Conservation (phyloP, 139 green algal species). For the Tetratostichococcus sp. region DNA sequence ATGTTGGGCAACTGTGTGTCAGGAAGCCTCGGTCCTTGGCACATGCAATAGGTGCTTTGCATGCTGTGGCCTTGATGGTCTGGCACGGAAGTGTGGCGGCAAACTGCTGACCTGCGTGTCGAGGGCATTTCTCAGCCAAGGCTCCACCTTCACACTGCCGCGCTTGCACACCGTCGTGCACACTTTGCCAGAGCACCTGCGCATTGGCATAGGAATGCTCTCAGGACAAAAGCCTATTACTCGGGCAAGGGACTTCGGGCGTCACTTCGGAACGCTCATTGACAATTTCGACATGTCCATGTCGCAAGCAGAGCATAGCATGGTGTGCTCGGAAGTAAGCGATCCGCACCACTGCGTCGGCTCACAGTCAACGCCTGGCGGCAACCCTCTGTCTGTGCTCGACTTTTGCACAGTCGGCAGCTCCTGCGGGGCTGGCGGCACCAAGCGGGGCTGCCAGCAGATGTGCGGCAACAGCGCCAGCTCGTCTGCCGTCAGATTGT, state of each 20-base stretch:
- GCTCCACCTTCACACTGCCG: conserved; percentile 48
- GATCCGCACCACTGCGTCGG: conserved; percentile 26
- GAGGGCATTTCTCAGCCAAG: conserved; percentile 47
- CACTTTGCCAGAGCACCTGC: conserved; percentile 38
- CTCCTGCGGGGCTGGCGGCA: background rate
- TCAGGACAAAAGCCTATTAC: too few relatives aligned
- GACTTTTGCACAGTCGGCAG: background rate
- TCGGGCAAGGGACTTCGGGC: too few relatives aligned
- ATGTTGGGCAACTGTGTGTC: too few relatives aligned
- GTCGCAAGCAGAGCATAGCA: too few relatives aligned
- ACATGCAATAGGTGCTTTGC: too few relatives aligned
- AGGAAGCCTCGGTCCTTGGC: too few relatives aligned
- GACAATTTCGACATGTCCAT: too few relatives aligned
- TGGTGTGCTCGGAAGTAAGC: too few relatives aligned
- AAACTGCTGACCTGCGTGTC: conserved; percentile 43
- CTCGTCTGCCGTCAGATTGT: conserved; percentile 24
- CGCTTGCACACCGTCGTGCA: conserved; percentile 59
- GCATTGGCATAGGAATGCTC: background rate
- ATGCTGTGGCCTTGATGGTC: too few relatives aligned
- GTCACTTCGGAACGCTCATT: too few relatives aligned
- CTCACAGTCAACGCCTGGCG: conserved; percentile 33
- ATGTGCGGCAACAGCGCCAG: conserved; percentile 23
- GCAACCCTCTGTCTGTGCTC: conserved; percentile 21
- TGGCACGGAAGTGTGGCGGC: too few relatives aligned
- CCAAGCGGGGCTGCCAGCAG: conserved; percentile 20